Percentiles rank a stretch among this genome's conserved stretches.
Evolutionary conservation across 2,329 filamentous ascomycete genomes (phyloP).

Genomic region (Fusarium coicis): DNA sequence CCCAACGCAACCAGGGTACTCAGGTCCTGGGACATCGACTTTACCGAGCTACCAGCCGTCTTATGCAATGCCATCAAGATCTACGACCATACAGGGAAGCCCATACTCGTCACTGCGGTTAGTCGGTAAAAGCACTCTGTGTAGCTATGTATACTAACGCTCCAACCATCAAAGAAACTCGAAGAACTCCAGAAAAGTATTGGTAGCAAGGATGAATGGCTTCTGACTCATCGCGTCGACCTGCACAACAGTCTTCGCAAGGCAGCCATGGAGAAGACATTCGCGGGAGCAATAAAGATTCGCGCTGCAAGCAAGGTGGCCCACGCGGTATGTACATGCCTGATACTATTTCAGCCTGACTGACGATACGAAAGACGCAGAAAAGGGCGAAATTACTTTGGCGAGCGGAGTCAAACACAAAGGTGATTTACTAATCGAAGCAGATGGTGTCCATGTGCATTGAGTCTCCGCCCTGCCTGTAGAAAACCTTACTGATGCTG

Average conservation of each 20-base stretch:
- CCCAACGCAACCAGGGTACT: slow-evolving; percentile 7
- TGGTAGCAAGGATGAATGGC: slow-evolving; percentile 3
- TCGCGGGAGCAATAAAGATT: not conserved
- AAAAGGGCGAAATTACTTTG: not conserved
- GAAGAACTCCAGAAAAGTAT: not conserved
- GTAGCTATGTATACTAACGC: not conserved
- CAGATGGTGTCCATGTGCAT: slow-evolving; percentile 9
- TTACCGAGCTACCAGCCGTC: not conserved
- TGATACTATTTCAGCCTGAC: rapidly evolving
- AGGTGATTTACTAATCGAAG: not conserved
- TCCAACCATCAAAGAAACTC: not conserved
- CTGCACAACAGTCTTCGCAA: not conserved
- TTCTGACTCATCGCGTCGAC: not conserved
- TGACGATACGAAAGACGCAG: not conserved
- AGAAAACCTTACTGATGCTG: rapidly evolving
- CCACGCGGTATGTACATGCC: not conserved
- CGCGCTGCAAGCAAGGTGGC: not conserved
- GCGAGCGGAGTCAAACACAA: not conserved
- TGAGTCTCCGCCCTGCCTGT: rapidly evolving
- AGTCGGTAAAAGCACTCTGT: rapidly evolving
- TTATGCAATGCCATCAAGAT: slow-evolving; percentile 9
- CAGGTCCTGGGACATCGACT: slow-evolving; percentile 9
- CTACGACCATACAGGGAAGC: slow-evolving; percentile 3
- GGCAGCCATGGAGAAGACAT: not conserved
- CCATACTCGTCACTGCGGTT: not conserved